Percentiles rank a stretch among this genome's conserved stretches.
These are phyloP conservation scores for Poronia punctata DNA, from an alignment of 495 filamentous ascomycete genomes.

Conservation along the genomic window DNA sequence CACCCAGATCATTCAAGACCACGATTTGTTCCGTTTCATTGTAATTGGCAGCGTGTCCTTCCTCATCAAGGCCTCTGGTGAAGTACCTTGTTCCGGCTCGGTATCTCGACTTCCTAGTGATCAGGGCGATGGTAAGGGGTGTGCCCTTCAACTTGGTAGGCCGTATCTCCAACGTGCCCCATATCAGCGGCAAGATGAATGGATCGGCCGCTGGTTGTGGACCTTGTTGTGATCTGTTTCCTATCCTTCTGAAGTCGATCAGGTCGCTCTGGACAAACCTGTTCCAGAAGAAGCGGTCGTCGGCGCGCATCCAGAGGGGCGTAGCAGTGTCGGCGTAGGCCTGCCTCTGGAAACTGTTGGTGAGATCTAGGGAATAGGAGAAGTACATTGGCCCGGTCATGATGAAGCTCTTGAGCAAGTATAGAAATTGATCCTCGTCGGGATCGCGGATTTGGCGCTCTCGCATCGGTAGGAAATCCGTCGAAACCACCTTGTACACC, in stretches of 20 bases:
- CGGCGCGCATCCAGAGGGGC: constrained; percentile 86
- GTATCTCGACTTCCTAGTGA: constrained; percentile 79
- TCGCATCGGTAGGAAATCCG: constrained; percentile 89
- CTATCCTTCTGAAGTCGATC: constrained; percentile 67
- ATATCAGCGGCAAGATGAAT: constrained; percentile 91
- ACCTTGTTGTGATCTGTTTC: constrained; percentile 49
- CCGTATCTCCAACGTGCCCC: constrained; percentile 83
- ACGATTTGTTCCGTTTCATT: constrained; percentile 95
- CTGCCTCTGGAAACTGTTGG: constrained; percentile 91
- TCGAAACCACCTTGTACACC: constrained; percentile 84
- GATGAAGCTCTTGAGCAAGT: constrained; percentile 67
- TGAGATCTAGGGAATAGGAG: constrained; percentile 91
- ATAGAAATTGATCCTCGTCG: constrained; percentile 87
- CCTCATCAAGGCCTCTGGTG: constrained; percentile 83
- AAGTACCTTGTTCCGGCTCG: constrained; percentile 90
- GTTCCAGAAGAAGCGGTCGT: constrained; percentile 99
- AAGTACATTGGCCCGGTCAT: constrained; percentile 92
- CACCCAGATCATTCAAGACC: constrained; percentile 71
- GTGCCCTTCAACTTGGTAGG: constrained; percentile 74
- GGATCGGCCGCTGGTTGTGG: constrained; percentile 76
- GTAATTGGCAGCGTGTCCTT: constrained; percentile 93
- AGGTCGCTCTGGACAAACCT: constrained; percentile 83
- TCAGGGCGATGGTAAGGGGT: constrained; percentile 75
- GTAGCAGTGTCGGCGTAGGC: constrained; percentile 56
- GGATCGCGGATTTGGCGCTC: constrained; percentile 84